Percentiles rank a stretch among this genome's conserved stretches.
Evolutionary conservation across 768 basidiomycete species (phyloP).

Genomic region (Boletus sensibilis): DNA sequence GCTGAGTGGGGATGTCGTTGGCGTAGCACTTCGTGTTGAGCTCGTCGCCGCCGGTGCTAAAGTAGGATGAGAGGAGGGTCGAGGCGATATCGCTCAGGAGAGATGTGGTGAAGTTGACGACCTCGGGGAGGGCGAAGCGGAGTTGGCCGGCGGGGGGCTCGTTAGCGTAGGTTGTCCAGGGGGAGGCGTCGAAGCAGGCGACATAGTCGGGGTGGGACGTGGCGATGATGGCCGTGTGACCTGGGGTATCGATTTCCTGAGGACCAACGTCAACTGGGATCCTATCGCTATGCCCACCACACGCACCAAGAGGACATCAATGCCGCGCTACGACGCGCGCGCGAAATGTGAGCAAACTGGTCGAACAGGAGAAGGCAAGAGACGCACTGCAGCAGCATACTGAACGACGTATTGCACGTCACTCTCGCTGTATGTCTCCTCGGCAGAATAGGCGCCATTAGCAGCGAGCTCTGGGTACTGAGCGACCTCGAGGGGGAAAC

Average conservation of each 20-base stretch:
- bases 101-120: constrained; percentile 55
- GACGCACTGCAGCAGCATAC: constrained; percentile 69
- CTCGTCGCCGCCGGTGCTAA: constrained; percentile 84
- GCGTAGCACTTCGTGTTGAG: constrained; percentile 66
- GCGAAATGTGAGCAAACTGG: background rate
- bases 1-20: constrained; percentile 58
- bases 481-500: constrained; percentile 69
- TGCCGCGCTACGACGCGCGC: constrained; percentile 50
- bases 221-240: constrained; percentile 70
- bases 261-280: background rate
- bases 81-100: constrained; percentile 54
- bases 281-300: background rate
- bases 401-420: constrained; percentile 60
- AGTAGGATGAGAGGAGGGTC: constrained; percentile 55
- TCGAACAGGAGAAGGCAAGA: background rate
- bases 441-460: constrained; percentile 65
- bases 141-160: constrained; percentile 86
- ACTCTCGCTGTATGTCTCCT: constrained; percentile 48
- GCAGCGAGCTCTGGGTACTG: constrained; percentile 57
- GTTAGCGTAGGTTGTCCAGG: constrained; percentile 60
- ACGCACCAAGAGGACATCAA: constrained; percentile 61
- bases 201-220: constrained; percentile 69
- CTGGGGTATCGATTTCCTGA: constrained; percentile 84
- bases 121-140: constrained; percentile 61
- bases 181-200: constrained; percentile 58